Percentiles rank a stretch among this genome's conserved stretches.
phyloP scores from a whole-genome alignment of 306 rosid species.

The Quillaja saponaria region DNA sequence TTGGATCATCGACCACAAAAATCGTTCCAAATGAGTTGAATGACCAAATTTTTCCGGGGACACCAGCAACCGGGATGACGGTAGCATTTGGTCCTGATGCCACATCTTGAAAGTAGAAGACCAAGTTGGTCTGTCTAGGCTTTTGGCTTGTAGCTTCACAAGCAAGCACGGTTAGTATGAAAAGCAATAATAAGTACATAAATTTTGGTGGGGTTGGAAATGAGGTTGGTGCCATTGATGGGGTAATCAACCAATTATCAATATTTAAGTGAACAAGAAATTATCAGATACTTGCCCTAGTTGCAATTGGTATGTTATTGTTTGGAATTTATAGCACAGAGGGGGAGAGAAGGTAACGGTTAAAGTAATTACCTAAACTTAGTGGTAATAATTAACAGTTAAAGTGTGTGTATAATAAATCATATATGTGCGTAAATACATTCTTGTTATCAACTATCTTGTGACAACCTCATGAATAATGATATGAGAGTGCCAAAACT shows the following conservation, averaged over 20 bases:
- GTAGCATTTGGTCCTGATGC: slow-evolving; percentile 31
- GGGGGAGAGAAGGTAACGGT: background rate
- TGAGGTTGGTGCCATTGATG: slow-evolving; percentile 23
- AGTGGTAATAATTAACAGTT: too few species aligned
- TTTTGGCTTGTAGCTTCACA: background rate
- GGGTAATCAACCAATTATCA: background rate
- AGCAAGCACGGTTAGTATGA: background rate
- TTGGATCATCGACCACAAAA: slow-evolving; percentile 38
- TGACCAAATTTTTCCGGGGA: slow-evolving; percentile 32
- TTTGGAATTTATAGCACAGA: slow-evolving; percentile 25
- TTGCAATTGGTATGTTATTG: background rate
- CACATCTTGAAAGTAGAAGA: slow-evolving; percentile 40
- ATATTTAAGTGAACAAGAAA: background rate
- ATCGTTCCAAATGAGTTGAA: slow-evolving; percentile 39
- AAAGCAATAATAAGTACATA: slow-evolving; percentile 8
- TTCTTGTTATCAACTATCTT: background rate
- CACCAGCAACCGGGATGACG: slow-evolving; percentile 27
- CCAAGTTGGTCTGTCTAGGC: slow-evolving; percentile 22
- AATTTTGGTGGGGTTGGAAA: slow-evolving; percentile 17
- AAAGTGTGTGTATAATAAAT: too few species aligned
- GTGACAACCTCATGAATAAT: slow-evolving; percentile 28
- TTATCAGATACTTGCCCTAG: slow-evolving; percentile 4
- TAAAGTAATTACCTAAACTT: too few species aligned
- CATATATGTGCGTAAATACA: too few species aligned
- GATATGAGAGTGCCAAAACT: too few species aligned